A percentile compares a stretch with the other conserved stretches of the same genome.
Evolutionary conservation across 164 flowering plant species (phyloP).

Genomic region (Kingdonia uniflora): DNA sequence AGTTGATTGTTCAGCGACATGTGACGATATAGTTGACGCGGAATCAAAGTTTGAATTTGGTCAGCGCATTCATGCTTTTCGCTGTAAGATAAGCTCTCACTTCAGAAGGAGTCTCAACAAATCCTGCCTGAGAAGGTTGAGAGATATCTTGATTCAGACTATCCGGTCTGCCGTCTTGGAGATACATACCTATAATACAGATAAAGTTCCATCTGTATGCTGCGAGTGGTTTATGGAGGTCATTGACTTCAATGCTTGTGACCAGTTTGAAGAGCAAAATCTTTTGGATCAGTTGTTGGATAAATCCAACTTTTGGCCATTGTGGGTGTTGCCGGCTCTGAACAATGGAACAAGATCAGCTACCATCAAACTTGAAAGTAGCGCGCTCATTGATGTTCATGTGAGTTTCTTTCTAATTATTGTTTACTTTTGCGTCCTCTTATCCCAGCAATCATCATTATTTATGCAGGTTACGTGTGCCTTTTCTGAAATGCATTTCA

Average conservation of each 20-base stretch:
- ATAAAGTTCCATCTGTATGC: constrained; percentile 35
- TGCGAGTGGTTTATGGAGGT: constrained; percentile 52
- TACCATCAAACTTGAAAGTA: constrained; percentile 15
- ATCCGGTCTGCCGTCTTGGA: constrained; percentile 41
- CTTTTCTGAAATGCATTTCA: no score
- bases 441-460: no score
- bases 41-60: constrained; percentile 23
- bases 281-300: constrained; percentile 53
- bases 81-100: constrained; percentile 23
- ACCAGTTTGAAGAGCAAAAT: constrained; percentile 46
- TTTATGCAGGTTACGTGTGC: no score
- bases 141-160: constrained; percentile 36
- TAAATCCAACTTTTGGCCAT: constrained; percentile 44
- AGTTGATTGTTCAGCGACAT: constrained; percentile 6
- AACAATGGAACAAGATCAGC: constrained; percentile 19
- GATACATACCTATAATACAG: constrained; percentile 20
- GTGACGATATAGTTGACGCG: constrained; percentile 15
- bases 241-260: constrained; percentile 33
- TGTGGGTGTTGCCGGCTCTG: constrained; percentile 34
- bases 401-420: constrained; percentile 30
- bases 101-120: constrained; percentile 33
- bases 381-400: constrained; percentile 10
- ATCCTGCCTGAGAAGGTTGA: constrained; percentile 20
- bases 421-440: no score
- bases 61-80: constrained; percentile 37